A percentile compares a stretch with the other conserved stretches of the same genome.
These are phyloP conservation scores for Phaeotremella fagi DNA, from an alignment of 768 basidiomycete genomes.

Conservation along the genomic window DNA sequence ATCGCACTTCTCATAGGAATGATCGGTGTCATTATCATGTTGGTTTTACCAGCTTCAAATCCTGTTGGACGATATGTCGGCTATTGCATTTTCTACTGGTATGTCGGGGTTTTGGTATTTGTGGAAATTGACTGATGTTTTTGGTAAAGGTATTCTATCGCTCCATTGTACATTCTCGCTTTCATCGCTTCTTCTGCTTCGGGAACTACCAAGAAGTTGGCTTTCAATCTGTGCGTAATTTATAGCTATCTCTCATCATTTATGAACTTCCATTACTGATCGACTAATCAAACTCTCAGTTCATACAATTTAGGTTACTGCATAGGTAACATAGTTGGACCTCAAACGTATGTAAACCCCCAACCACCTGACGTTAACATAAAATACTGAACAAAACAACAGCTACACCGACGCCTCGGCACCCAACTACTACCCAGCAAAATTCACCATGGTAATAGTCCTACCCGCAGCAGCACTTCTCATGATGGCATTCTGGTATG, in stretches of 20 bases:
- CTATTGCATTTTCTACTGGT: constrained; percentile 12
- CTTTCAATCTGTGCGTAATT: constrained; percentile 12
- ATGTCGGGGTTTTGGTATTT: too few relatives aligned
- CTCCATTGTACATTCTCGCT: constrained; percentile 14
- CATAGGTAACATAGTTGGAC: constrained; percentile 10
- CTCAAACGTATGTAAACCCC: too few relatives aligned
- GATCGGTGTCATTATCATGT: constrained; percentile 15
- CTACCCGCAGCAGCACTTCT: neutral
- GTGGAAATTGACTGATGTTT: too few relatives aligned
- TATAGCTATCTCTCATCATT: too few relatives aligned
- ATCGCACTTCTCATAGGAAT: constrained; percentile 2
- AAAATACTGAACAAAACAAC: too few relatives aligned
- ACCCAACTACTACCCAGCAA: neutral
- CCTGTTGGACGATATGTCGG: constrained; percentile 9
- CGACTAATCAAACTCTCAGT: too few relatives aligned
- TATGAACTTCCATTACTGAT: too few relatives aligned
- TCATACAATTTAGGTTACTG: constrained; percentile 3
- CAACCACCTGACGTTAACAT: too few relatives aligned
- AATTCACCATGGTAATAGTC: constrained; percentile 4
- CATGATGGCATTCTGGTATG: neutral
- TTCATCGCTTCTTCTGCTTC: constrained; percentile 10
- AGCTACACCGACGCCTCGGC: constrained; percentile 1
- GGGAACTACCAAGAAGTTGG: constrained; percentile 24
- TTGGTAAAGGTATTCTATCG: too few relatives aligned
- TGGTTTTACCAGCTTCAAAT: neutral